Evolutionary conservation across 129 eudicot species (phyloP).

Genomic region (Helianthus annuus): HanXRQr2.0-SUNRISE NC_035447.2:33046525-33047024

Average conservation of each 20-base stretch:
- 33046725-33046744: too few relatives aligned
- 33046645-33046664: not conserved
- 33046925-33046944: not conserved
- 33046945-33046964: not conserved
- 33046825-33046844: not conserved
- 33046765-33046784: not conserved
- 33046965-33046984: slow-evolving; percentile 3
- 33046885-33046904: slow-evolving; percentile 1
- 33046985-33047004: not conserved
- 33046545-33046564: slow-evolving; percentile 19
- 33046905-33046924: not conserved
- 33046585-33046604: not conserved
- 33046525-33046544: slow-evolving; percentile 6
- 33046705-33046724: too few relatives aligned
- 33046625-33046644: not conserved
- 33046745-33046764: too few relatives aligned
- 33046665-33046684: too few relatives aligned
- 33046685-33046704: too few relatives aligned
- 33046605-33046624: not conserved
- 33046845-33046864: not conserved
- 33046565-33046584: slow-evolving; percentile 8
- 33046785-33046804: slow-evolving; percentile 15
- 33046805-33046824: slow-evolving; percentile 12
- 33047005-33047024: slow-evolving; percentile 1
- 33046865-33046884: not conserved